phyloP scores from a whole-genome alignment of 148 eudicot genomes.

The Gaultheria prostrata region DNA sequence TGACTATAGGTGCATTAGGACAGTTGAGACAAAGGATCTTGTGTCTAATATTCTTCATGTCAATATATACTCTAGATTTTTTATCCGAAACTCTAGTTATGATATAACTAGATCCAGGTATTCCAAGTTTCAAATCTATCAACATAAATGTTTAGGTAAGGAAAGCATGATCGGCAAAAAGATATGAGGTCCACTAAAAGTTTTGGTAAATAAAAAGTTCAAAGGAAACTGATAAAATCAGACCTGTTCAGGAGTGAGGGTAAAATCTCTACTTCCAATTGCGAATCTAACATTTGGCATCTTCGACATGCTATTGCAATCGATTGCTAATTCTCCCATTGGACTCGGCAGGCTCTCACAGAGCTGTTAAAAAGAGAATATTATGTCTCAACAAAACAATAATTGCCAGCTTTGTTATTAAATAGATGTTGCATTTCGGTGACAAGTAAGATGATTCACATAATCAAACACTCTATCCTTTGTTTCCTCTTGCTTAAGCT shows the following conservation, averaged over 20 bases:
- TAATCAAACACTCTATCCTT: slow-evolving; percentile 67
- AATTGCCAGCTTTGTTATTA: slow-evolving; percentile 1
- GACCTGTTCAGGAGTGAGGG: slow-evolving; percentile 89
- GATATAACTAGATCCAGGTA: background rate
- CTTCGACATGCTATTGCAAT: slow-evolving; percentile 49
- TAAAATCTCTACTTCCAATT: slow-evolving; percentile 57
- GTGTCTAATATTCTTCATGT: no score
- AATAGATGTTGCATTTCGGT: background rate
- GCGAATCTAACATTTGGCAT: slow-evolving; percentile 78
- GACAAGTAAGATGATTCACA: slow-evolving; percentile 53
- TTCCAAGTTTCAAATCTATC: background rate
- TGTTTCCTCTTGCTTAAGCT: slow-evolving; percentile 46
- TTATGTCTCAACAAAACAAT: background rate
- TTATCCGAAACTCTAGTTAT: background rate
- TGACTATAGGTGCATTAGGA: background rate
- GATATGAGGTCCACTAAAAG: background rate
- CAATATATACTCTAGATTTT: no score
- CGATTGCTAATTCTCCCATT: slow-evolving; percentile 60
- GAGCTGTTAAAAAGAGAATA: slow-evolving; percentile 41
- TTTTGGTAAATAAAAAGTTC: background rate
- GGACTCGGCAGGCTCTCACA: slow-evolving; percentile 86
- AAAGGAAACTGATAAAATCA: background rate
- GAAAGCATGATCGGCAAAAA: background rate
- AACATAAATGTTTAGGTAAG: background rate
- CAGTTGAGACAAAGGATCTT: background rate